Evolutionary conservation across 257 asterid species (phyloP), one percentile per base, ranked within the genome.

Genomic region (Vinca minor): DNA sequence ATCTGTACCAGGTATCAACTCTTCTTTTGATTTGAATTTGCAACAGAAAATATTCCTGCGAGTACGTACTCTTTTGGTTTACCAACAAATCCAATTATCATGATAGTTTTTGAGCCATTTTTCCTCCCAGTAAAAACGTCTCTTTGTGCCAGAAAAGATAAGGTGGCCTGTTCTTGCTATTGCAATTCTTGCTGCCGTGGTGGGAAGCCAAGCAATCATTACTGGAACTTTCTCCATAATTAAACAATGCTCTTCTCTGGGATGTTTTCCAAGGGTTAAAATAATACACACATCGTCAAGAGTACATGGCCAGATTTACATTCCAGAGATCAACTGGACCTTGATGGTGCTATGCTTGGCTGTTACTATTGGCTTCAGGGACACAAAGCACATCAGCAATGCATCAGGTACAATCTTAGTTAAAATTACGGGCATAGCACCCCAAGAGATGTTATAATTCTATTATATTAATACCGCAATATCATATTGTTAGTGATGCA

Each of bases 111-210:
- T 29, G 20, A 34, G 65, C 96, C 87, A 34, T 26, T 62, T 44
- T 61, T 28, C 42, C 6, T 32, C 23, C 25, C 26, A 36, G 32
- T 58, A 41, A 34, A 31, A 3, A 14, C 62, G 35, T 31, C 49
- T 36, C 10, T 63, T 46, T 9, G 61, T 66, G 72, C 74, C 76
- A 91, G 98, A 86, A 73, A 85, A 74, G 59, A 32, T 91, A 63
- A 76, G 98, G 8, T 88, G 88, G 89, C 98, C 98, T 1, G 98
- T 91, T 70, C 91, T 91, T 20, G 96, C 82, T 26, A 88, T 91
- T 67, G 98, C 98, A 4, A 91, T 91, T 80, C 95, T 91, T 60
- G 98, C 98, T 41, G 96, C 98, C 20, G 95, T 91, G 45, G 98
- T 91, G 41, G 98, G 98, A 62, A 88, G 98, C 81, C 98, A 91